These are phyloP conservation scores for Candida sanyaensis DNA, from an alignment of 1,139 yeast genomes.

Conservation along the genomic window DNA sequence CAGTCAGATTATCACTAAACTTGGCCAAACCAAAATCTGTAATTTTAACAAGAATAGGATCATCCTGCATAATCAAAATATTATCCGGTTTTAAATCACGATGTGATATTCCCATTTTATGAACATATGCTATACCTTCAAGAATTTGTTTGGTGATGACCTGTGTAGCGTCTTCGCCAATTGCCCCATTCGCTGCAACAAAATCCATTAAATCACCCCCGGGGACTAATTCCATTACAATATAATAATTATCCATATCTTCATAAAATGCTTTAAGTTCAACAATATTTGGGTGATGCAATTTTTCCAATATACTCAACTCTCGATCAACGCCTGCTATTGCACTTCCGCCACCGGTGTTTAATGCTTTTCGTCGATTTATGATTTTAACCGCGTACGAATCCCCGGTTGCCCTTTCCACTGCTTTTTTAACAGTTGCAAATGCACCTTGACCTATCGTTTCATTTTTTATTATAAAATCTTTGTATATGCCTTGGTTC, in stretches of 20 bases:
- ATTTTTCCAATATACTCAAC: conserved; percentile 69
- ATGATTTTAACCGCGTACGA: conserved; percentile 90
- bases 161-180: conserved; percentile 86
- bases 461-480: conserved; percentile 78
- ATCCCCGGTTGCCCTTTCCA: conserved; percentile 81
- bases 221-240: conserved; percentile 92
- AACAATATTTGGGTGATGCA: conserved; percentile 86
- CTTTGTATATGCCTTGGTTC: conserved; percentile 62
- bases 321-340: conserved; percentile 79
- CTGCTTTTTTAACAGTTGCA: conserved; percentile 91
- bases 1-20: conserved; percentile 72
- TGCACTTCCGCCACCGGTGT: conserved; percentile 63
- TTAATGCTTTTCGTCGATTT: conserved; percentile 73
- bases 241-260: conserved; percentile 74
- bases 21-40: conserved; percentile 94
- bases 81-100: conserved; percentile 94
- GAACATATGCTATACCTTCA: conserved; percentile 85
- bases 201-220: conserved; percentile 99
- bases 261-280: conserved; percentile 81
- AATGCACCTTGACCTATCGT: conserved; percentile 96
- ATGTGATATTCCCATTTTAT: conserved; percentile 85
- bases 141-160: conserved; percentile 84
- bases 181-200: conserved; percentile 88
- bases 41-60: conserved; percentile 85
- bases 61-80: conserved; percentile 85